These are phyloP conservation scores for Aspergillus fijiensis DNA, from an alignment of 2,329 filamentous ascomycete genomes.

Conservation along the genomic window DNA sequence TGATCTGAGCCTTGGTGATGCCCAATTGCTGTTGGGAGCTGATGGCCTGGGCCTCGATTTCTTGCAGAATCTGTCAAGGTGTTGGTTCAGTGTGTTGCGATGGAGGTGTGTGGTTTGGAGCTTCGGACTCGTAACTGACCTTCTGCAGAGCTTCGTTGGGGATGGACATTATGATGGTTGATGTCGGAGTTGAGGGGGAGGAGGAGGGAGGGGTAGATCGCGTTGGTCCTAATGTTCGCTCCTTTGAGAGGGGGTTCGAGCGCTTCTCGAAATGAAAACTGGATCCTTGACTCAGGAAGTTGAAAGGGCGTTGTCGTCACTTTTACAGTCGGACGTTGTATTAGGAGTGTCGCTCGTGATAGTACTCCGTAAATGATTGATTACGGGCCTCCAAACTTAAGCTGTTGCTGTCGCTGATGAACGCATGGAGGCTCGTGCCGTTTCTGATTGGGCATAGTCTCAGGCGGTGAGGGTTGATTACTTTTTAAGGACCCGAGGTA, in stretches of 20 bases:
- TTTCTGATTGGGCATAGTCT: conserved; percentile 11
- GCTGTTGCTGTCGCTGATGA: conserved; percentile 10
- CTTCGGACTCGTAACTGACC: conserved; percentile 51
- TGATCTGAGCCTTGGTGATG: conserved; percentile 79
- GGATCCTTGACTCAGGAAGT: not conserved
- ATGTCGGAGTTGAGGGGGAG: conserved; percentile 6
- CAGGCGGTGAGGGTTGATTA: conserved; percentile 5
- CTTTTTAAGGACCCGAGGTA: conserved; percentile 12
- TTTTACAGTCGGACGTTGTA: not conserved
- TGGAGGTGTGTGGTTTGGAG: conserved; percentile 8
- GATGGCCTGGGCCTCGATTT: conserved; percentile 87
- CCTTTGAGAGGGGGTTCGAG: not conserved
- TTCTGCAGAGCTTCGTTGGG: conserved; percentile 92
- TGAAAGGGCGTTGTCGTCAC: not conserved
- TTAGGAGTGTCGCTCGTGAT: not conserved
- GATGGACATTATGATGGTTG: conserved; percentile 70
- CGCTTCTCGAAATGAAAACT: not conserved
- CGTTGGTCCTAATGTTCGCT: not conserved
- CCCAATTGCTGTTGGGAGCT: conserved; percentile 90
- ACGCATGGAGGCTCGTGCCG: conserved; percentile 10
- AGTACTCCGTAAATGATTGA: not conserved
- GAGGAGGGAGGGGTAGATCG: not conserved
- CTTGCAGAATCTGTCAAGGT: conserved; percentile 70
- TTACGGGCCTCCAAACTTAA: not conserved
- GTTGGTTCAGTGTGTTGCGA: not conserved